Conservation (phyloP, 805 yeast species). For the Saccharomycopsis malanga region DNA sequence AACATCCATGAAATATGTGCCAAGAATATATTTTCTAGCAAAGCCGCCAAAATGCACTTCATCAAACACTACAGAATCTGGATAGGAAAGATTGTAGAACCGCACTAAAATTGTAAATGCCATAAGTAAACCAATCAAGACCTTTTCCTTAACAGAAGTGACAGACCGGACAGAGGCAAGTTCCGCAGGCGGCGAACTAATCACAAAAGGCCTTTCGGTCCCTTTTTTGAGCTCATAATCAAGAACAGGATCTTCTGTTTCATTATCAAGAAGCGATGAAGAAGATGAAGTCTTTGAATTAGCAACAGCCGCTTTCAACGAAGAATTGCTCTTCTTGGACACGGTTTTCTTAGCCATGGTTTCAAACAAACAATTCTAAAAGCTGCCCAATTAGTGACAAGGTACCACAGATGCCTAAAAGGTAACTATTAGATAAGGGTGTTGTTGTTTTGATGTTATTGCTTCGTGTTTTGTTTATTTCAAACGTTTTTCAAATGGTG, state of each 20-base stretch:
- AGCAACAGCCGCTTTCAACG: slow-evolving; percentile 1
- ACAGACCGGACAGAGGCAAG: slow-evolving; percentile 37
- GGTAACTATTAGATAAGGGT: no score
- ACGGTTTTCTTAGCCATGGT: slow-evolving; percentile 17
- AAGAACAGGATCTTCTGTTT: slow-evolving; percentile 35
- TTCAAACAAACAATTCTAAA: no score
- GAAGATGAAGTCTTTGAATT: background rate
- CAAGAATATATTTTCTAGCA: slow-evolving; percentile 70
- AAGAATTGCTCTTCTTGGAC: slow-evolving; percentile 11
- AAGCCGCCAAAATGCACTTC: slow-evolving; percentile 93
- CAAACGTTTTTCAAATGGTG: no score
- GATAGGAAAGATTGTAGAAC: slow-evolving; percentile 51
- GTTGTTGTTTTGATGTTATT: no score
- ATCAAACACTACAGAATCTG: slow-evolving; percentile 82
- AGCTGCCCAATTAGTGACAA: no score
- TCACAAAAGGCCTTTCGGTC: slow-evolving; percentile 44
- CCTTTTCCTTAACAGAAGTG: slow-evolving; percentile 33
- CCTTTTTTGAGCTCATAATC: slow-evolving; percentile 47
- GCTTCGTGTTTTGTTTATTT: no score
- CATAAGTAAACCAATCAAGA: slow-evolving; percentile 38
- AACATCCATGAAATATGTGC: slow-evolving; percentile 62
- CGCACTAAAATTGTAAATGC: slow-evolving; percentile 53
- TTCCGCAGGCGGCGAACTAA: slow-evolving; percentile 41
- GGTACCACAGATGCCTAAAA: no score
- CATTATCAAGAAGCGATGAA: slow-evolving; percentile 1